phyloP scores from a whole-genome alignment of 345 rosid genomes.

The Camelina hispida region DNA sequence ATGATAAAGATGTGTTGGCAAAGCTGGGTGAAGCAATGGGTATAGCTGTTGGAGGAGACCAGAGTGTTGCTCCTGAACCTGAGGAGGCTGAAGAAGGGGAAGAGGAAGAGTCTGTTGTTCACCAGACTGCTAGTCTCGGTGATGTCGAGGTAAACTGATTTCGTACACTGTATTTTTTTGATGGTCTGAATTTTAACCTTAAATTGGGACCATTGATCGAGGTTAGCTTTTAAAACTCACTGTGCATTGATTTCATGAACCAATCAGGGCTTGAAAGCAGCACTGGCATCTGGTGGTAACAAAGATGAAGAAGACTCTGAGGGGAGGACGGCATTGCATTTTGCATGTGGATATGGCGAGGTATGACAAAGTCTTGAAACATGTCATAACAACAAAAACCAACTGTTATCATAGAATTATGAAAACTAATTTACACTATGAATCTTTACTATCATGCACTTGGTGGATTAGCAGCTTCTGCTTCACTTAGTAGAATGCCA shows the following conservation, averaged over 20 bases:
- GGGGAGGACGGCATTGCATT: constrained; percentile 97
- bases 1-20: constrained; percentile 82
- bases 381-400: neutral
- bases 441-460: neutral
- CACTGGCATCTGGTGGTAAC: constrained; percentile 80
- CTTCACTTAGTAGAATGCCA: constrained; percentile 5
- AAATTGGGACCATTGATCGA: neutral
- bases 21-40: constrained; percentile 99
- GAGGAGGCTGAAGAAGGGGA: constrained; percentile 65
- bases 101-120: constrained; percentile 92
- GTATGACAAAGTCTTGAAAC: constrained; percentile 47
- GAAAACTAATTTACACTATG: neutral
- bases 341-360: constrained; percentile 98
- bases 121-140: constrained; percentile 86
- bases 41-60: constrained; percentile 64
- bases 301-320: constrained; percentile 96
- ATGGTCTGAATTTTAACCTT: neutral
- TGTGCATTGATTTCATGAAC: constrained; percentile 13
- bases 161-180: neutral
- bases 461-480: constrained; percentile 7
- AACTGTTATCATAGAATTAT: neutral
- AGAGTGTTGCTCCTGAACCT: constrained; percentile 57
- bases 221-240: neutral
- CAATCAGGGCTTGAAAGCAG: constrained; percentile 75
- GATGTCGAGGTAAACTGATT: constrained; percentile 70